Evolutionary conservation across 2,329 filamentous ascomycete genomes (phyloP).

Genomic region (Capronia epimyces): DNA sequence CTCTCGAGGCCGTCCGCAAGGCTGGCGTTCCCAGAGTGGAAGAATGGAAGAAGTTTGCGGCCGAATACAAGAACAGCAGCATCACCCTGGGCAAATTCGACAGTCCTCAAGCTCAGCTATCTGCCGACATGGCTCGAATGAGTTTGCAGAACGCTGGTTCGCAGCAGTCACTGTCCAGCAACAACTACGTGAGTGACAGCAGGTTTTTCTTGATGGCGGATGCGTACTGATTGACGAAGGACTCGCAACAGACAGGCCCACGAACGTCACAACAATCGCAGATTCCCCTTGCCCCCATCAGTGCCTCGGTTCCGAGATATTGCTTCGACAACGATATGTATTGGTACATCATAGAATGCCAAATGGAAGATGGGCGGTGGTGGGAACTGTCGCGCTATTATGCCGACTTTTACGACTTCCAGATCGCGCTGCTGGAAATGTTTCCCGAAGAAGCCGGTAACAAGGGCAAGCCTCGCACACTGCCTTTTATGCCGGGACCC

Average conservation of each 20-base stretch:
- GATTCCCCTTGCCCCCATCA: constrained; percentile 65
- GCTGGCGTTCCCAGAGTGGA: constrained; percentile 92
- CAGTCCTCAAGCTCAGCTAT: constrained; percentile 50
- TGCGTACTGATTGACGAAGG: constrained; percentile 36
- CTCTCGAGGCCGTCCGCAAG: constrained; percentile 75
- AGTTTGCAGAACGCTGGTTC: constrained; percentile 54
- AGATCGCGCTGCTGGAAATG: constrained; percentile 85
- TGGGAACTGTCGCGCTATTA: constrained; percentile 96
- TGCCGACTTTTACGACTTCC: constrained; percentile 98
- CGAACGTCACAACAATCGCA: constrained; percentile 40
- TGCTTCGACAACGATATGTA: constrained; percentile 97
- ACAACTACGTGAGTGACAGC: constrained; percentile 30
- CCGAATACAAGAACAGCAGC: constrained; percentile 98
- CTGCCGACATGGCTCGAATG: constrained; percentile 70
- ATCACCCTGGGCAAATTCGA: constrained; percentile 93
- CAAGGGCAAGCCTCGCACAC: constrained; percentile 68
- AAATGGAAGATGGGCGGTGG: constrained; percentile 80
- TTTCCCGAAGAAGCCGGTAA: constrained; percentile 93
- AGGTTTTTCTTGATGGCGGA: constrained; percentile 31
- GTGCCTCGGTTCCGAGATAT: constrained; percentile 82
- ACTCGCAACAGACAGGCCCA: constrained; percentile 32
- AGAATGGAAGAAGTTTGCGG: constrained; percentile 99
- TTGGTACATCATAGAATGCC: constrained; percentile 94
- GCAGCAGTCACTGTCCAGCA: constrained; percentile 25
- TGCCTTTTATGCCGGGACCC: constrained; percentile 97